phyloP scores from a whole-genome alignment of 306 rosid genomes.

The Clitoria ternatea region DNA sequence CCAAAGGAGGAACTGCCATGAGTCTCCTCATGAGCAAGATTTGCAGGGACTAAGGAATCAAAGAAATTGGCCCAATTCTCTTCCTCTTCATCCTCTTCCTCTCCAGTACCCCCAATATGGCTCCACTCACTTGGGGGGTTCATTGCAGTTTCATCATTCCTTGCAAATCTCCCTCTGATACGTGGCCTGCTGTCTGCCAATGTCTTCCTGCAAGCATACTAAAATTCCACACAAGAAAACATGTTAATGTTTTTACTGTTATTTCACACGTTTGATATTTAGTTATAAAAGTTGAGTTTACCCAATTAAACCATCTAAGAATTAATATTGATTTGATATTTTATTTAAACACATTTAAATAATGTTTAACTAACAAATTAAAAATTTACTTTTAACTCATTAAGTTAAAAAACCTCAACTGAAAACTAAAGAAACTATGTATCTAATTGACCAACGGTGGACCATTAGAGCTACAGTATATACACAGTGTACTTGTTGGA shows the following conservation, averaged over 20 bases:
- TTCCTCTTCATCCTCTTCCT: constrained; percentile 54
- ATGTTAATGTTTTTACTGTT: not conserved
- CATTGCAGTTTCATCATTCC: constrained; percentile 57
- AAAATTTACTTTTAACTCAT: no score
- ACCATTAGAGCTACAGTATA: not conserved
- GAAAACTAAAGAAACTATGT: no score
- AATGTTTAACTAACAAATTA: no score
- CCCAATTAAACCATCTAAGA: no score
- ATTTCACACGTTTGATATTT: no score
- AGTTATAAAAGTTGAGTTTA: no score
- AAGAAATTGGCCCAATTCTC: constrained; percentile 67
- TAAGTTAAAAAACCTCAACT: no score
- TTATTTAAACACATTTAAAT: no score
- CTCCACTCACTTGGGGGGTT: constrained; percentile 48
- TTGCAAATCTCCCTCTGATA: constrained; percentile 80
- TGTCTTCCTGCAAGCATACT: constrained; percentile 93
- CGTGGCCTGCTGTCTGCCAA: constrained; percentile 95
- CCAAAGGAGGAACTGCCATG: constrained; percentile 20
- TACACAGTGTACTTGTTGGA: constrained; percentile 16
- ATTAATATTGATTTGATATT: no score
- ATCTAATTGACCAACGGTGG: no score
- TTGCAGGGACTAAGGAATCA: constrained; percentile 54
- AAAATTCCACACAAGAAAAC: constrained; percentile 10
- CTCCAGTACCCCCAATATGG: constrained; percentile 39
- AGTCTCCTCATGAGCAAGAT: constrained; percentile 35